Evolutionary conservation across 2,329 filamentous ascomycete species (phyloP).

Genomic region (Fusarium austroafricanum): DNA sequence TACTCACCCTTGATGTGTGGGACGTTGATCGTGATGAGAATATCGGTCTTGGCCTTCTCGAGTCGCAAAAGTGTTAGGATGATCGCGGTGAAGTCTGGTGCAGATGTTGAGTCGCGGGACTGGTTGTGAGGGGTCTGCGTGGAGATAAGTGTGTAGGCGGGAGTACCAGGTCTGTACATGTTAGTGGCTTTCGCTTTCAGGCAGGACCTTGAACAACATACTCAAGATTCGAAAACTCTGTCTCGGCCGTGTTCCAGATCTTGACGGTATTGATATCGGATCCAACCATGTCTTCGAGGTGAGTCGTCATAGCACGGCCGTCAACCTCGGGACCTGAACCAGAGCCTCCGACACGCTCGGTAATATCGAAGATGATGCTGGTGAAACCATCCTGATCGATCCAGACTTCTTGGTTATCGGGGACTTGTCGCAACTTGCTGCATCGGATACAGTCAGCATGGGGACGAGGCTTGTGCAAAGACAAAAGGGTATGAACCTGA

Average conservation of each 20-base stretch:
- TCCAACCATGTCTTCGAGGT: constrained; percentile 76
- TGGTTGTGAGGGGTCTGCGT: constrained; percentile 64
- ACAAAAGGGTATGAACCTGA: constrained; percentile 64
- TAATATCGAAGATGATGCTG: constrained; percentile 90
- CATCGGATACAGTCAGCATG: constrained; percentile 15
- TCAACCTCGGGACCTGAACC: constrained; percentile 69
- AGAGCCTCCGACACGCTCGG: constrained; percentile 76
- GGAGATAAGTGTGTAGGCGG: constrained; percentile 77
- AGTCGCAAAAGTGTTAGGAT: constrained; percentile 83
- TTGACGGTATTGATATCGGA: constrained; percentile 72
- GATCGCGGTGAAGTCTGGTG: constrained; percentile 76
- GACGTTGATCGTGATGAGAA: constrained; percentile 88
- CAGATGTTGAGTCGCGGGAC: constrained; percentile 52
- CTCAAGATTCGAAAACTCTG: constrained; percentile 67
- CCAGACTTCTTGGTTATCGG: constrained; percentile 92
- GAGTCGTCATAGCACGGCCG: constrained; percentile 75
- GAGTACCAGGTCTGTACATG: constrained; percentile 55
- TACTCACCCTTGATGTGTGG: constrained; percentile 83
- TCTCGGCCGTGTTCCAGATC: constrained; percentile 74
- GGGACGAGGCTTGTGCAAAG: constrained; percentile 17
- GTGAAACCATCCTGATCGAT: constrained; percentile 86
- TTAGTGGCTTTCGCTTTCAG: constrained; percentile 16
- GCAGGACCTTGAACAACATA: constrained; percentile 48
- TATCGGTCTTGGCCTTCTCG: constrained; percentile 79
- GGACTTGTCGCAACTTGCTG: constrained; percentile 79